Evolutionary conservation across 331 rosid genomes (phyloP).

Genomic region (Rhamnella rubrinervis): DNA sequence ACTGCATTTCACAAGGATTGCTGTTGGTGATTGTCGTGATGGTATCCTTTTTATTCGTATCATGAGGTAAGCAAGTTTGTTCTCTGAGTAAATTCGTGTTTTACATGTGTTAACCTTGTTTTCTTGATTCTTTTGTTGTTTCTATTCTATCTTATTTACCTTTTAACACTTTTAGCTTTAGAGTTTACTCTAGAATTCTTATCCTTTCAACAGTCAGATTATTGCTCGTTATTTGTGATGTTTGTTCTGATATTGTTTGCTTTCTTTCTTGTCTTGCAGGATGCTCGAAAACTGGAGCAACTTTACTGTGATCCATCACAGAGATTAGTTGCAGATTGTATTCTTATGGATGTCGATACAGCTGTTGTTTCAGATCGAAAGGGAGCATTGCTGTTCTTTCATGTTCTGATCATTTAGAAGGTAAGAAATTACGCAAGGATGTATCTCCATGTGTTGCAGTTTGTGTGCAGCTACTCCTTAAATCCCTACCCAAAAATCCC

Average conservation of each 20-base stretch:
- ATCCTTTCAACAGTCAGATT: conserved; percentile 17
- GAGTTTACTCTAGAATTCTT: not conserved
- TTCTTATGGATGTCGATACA: conserved; percentile 73
- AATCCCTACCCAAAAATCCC: too few species aligned
- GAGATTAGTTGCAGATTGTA: conserved; percentile 93
- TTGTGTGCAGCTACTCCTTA: not conserved
- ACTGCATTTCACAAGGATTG: conserved; percentile 78
- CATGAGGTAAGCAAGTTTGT: conserved; percentile 67
- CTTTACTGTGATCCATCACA: conserved; percentile 73
- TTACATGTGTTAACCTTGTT: not conserved
- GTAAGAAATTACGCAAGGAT: conserved; percentile 32
- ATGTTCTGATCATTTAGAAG: conserved; percentile 70
- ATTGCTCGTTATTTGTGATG: conserved; percentile 13
- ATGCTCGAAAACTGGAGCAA: conserved; percentile 70
- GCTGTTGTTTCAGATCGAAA: conserved; percentile 97
- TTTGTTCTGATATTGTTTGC: conserved; percentile 30
- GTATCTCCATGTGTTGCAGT: not conserved
- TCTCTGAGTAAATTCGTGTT: not conserved
- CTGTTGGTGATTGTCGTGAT: conserved; percentile 96
- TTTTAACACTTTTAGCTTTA: not conserved
- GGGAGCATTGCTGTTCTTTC: conserved; percentile 83
- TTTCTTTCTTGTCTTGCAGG: conserved; percentile 51
- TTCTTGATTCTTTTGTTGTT: not conserved
- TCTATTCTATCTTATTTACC: not conserved
- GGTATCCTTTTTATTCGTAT: conserved; percentile 76